A percentile compares a stretch with the other conserved stretches of the same genome.
Evolutionary conservation across 2,329 filamentous ascomycete genomes (phyloP).

Genomic region (Fusarium bulbicola): DNA sequence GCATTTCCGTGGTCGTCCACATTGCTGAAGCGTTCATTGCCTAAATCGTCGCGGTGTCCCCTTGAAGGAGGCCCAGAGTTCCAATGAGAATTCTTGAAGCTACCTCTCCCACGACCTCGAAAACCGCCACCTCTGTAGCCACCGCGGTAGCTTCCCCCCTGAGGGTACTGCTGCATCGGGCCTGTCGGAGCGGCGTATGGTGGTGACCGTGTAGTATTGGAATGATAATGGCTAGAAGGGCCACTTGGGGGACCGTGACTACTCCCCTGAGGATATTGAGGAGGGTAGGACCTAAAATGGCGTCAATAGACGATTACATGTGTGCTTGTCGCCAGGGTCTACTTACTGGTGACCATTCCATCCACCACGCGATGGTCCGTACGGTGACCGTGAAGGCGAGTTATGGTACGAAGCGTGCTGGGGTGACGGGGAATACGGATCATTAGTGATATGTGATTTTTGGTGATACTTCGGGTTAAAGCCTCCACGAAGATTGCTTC

Average conservation of each 20-base stretch:
- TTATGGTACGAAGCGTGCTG: slow-evolving; percentile 57
- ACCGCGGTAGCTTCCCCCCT: slow-evolving; percentile 56
- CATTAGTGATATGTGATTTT: slow-evolving; percentile 50
- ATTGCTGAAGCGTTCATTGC: slow-evolving; percentile 30
- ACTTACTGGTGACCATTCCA: slow-evolving; percentile 55
- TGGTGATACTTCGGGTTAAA: slow-evolving; percentile 51
- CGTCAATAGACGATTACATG: slow-evolving; percentile 4
- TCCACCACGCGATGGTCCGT: slow-evolving; percentile 50
- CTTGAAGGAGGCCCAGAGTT: slow-evolving; percentile 36
- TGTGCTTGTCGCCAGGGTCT: background rate
- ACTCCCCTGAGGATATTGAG: slow-evolving; percentile 63
- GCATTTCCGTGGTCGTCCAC: slow-evolving; percentile 26
- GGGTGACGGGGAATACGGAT: slow-evolving; percentile 54
- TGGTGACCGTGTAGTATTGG: slow-evolving; percentile 57
- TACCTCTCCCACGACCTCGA: slow-evolving; percentile 69
- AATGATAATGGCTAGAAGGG: slow-evolving; percentile 64
- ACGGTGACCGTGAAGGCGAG: slow-evolving; percentile 57
- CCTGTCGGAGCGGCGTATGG: slow-evolving; percentile 66
- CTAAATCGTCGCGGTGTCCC: slow-evolving; percentile 36
- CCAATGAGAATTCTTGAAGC: slow-evolving; percentile 77
- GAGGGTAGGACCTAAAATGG: slow-evolving; percentile 64
- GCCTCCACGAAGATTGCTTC: slow-evolving; percentile 55
- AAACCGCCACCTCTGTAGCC: slow-evolving; percentile 64
- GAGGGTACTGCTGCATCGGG: slow-evolving; percentile 63
- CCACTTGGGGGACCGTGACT: slow-evolving; percentile 62